Base-by-base conservation (phyloP, 495 filamentous ascomycete genomes). In the Tuber melanosporum region DNA sequence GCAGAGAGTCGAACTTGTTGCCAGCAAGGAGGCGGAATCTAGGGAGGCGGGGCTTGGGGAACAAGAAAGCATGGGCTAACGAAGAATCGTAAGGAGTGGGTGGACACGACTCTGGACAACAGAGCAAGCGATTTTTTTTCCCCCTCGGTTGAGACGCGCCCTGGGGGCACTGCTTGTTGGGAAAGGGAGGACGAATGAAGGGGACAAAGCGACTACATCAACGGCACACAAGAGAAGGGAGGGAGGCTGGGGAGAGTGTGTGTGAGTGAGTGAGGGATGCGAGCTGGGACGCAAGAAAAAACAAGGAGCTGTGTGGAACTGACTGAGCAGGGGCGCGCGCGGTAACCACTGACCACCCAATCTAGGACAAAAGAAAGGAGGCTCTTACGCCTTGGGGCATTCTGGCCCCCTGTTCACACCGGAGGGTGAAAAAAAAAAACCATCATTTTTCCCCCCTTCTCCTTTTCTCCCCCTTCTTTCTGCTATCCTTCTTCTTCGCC, bases 201-300 rank as follows among this genome's bases (percentile, higher is more conserved):
- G 73, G 78, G 78, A 80, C 78, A 80, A 80, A 80, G 78, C 78
- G 78, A 76, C 78, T 74, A 77, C 77, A 79, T 74, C 75, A 80
- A 80, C 78, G 78, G 78, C 78, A 76, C 78, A 80, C 78, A 71
- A 36, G 78, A 76, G 78, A 79, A 79, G 71, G 70, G 74, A 78
- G 73, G 74, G 78, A 77, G 78, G 78, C 78, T 76, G 78, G 78
- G 78, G 73, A 12, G 57, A 17, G 57, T 66, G 57, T 36, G 26
- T 36, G 26, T 66, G 26, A 14, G 26, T 36, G 26, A 41, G 39
- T 62, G 57, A 62, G 57, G n/a, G 57, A 62, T 62, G 57, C 26
- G 57, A 62, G 57, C 57, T 77, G 76, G 73, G 73, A 75, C 22
- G 44, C 49, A 69, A 52, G 73, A 79, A 78, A 80, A 80, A 80